Evolutionary conservation across 768 basidiomycete species (phyloP).

Genomic region (Boletus edulis): DNA sequence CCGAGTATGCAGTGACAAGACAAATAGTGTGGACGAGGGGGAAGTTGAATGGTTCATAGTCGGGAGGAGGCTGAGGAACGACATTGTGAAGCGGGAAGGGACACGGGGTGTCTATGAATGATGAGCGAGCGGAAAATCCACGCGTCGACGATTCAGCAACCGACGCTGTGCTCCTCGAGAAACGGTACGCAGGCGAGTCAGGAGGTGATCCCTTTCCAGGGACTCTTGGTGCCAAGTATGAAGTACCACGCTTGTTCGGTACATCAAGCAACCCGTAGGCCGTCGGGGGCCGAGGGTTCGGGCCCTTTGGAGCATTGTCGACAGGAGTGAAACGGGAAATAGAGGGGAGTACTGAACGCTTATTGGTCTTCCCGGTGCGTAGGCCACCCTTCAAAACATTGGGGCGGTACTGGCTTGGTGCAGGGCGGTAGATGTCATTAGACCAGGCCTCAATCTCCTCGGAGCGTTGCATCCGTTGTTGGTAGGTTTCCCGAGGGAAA

Average conservation of each 20-base stretch:
- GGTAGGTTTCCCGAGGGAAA: conserved; percentile 90
- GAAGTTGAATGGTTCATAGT: conserved; percentile 95
- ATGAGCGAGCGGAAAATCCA: conserved; percentile 39
- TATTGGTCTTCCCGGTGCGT: conserved; percentile 45
- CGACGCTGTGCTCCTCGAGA: conserved; percentile 82
- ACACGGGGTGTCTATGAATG: conserved; percentile 68
- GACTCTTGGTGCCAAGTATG: conserved; percentile 42
- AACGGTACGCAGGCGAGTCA: conserved; percentile 64
- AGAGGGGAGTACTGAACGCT: conserved; percentile 63
- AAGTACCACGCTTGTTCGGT: conserved; percentile 59
- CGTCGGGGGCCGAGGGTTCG: conserved; percentile 54
- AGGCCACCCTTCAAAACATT: conserved; percentile 78
- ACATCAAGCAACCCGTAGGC: conserved; percentile 66
- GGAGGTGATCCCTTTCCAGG: conserved; percentile 62
- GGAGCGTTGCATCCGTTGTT: conserved; percentile 85
- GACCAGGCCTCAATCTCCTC: conserved; percentile 96
- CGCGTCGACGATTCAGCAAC: conserved; percentile 45
- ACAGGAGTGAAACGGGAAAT: conserved; percentile 73
- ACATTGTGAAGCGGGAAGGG: conserved; percentile 92
- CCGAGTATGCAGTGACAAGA: conserved; percentile 97
- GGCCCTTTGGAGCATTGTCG: conserved; percentile 55
- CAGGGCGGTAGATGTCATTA: conserved; percentile 91
- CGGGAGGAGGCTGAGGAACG: conserved; percentile 87
- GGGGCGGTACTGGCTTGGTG: conserved; percentile 87
- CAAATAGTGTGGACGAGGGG: conserved; percentile 92